Evolutionary conservation across 78 protist species (phyloP).

Genomic region (Guillardia theta): DNA sequence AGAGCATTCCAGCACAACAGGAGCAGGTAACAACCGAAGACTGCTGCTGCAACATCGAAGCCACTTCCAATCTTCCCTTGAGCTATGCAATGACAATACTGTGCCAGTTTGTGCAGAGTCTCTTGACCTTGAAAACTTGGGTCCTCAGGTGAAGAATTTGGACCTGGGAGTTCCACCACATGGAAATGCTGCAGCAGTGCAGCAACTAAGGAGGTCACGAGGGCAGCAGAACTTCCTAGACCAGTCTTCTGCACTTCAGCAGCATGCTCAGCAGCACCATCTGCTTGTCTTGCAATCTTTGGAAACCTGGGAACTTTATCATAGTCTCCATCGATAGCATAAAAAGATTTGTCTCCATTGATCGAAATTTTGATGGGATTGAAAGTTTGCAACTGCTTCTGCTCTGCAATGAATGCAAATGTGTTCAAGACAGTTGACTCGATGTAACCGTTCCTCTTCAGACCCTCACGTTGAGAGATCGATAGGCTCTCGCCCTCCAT

Average conservation of each 20-base stretch:
- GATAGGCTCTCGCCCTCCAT: background rate
- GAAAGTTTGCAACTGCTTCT: no score
- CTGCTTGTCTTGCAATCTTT: background rate
- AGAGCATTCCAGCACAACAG: no score
- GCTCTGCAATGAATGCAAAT: background rate
- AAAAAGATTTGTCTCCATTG: background rate
- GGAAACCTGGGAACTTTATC: background rate
- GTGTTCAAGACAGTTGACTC: background rate
- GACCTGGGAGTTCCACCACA: background rate
- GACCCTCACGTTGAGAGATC: background rate
- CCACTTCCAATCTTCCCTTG: slow-evolving; percentile 15
- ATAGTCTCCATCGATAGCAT: background rate
- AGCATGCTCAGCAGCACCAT: background rate
- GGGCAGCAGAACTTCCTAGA: background rate
- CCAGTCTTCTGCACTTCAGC: slow-evolving; percentile 1
- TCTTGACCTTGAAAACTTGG: background rate
- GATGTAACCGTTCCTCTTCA: background rate
- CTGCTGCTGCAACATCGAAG: background rate
- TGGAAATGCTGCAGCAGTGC: background rate
- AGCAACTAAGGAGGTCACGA: background rate
- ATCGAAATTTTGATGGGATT: no score
- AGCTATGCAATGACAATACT: background rate
- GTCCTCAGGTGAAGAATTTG: background rate
- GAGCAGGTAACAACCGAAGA: no score
- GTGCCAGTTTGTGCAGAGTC: background rate